phyloP scores from a whole-genome alignment of 164 flowering plant species.

The Berberis thunbergii region DNA sequence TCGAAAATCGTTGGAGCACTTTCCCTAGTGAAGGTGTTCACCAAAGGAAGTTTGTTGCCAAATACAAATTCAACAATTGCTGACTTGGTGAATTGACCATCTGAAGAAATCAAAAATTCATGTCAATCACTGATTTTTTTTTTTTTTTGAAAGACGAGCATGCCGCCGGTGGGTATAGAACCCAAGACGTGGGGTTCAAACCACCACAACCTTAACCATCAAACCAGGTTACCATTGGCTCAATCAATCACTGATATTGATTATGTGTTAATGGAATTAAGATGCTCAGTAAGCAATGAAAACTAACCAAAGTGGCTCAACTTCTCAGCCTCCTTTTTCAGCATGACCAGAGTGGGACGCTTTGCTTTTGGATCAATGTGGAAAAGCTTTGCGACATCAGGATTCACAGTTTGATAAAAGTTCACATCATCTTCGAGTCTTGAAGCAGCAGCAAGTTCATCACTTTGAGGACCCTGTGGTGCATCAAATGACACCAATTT shows the following conservation, averaged over 20 bases:
- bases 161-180: too few species aligned
- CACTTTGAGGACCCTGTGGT: conserved; percentile 75
- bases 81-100: conserved; percentile 65
- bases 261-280: neutral
- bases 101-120: conserved; percentile 29
- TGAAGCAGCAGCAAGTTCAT: conserved; percentile 83
- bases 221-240: too few species aligned
- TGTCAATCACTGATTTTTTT: neutral
- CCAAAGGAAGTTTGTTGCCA: conserved; percentile 85
- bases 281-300: conserved; percentile 1
- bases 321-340: conserved; percentile 89
- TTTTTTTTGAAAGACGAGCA: too few species aligned
- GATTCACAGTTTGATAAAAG: conserved; percentile 76
- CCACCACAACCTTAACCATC: too few species aligned
- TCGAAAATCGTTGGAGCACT: conserved; percentile 75
- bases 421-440: conserved; percentile 83
- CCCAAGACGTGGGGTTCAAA: too few species aligned
- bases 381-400: conserved; percentile 83
- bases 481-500: neutral
- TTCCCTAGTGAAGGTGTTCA: conserved; percentile 73
- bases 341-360: conserved; percentile 73
- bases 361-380: conserved; percentile 59
- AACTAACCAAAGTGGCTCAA: conserved; percentile 61
- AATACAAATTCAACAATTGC: conserved; percentile 66
- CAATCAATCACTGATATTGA: neutral